A percentile compares a stretch with the other conserved stretches of the same genome.
phyloP scores from a whole-genome alignment of 352 stramenopile genomes.

The Pythium aquatile region DNA sequence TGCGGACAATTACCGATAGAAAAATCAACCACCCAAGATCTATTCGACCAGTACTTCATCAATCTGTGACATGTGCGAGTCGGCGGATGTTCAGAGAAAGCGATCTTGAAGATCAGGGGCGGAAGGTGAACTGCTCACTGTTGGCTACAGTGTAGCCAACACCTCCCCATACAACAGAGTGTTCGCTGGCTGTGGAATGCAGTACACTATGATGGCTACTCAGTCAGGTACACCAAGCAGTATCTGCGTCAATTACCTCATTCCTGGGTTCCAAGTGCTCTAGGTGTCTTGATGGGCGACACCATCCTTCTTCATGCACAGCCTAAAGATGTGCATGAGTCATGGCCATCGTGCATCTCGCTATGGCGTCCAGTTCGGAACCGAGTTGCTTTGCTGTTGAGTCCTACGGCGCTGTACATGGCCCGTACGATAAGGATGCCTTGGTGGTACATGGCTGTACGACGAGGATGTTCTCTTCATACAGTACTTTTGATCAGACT shows the following conservation, averaged over 20 bases:
- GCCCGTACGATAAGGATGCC: background rate
- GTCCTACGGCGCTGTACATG: background rate
- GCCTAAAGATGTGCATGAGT: no score
- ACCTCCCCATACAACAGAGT: background rate
- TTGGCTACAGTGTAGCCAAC: background rate
- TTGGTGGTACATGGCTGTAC: background rate
- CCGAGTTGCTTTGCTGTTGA: background rate
- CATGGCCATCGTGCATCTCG: no score
- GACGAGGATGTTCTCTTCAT: background rate
- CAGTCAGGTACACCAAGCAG: no score
- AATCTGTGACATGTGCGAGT: conserved; percentile 20
- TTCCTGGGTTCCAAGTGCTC: no score
- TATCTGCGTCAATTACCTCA: no score
- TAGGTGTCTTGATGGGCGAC: no score
- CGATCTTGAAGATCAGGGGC: background rate
- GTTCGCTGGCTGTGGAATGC: no score
- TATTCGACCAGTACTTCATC: conserved; percentile 12
- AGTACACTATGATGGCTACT: no score
- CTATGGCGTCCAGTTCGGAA: no score
- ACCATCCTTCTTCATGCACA: no score
- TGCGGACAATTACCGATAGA: background rate
- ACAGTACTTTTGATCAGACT: no score
- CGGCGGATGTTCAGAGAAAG: background rate
- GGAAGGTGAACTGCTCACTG: background rate
- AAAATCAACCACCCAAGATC: conserved; percentile 2